phyloP scores from a whole-genome alignment of 2,329 filamentous ascomycete genomes.

The Monilinia laxa region DNA sequence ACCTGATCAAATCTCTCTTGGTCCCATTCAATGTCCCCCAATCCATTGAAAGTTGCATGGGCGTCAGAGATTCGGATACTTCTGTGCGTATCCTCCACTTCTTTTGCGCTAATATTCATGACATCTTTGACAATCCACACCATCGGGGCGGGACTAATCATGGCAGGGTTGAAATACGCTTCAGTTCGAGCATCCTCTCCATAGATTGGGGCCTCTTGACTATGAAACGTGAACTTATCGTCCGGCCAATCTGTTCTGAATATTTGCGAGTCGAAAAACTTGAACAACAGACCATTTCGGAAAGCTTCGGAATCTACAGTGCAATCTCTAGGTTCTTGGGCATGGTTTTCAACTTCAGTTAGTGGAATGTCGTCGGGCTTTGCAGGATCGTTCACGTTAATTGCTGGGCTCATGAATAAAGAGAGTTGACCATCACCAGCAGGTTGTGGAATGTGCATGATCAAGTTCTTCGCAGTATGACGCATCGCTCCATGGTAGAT shows the following conservation, averaged over 20 bases:
- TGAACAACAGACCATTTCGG: conserved; percentile 49
- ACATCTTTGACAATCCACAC: conserved; percentile 81
- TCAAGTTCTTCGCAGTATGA: conserved; percentile 68
- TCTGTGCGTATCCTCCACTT: conserved; percentile 67
- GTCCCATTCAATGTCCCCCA: conserved; percentile 63
- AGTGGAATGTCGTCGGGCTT: conserved; percentile 29
- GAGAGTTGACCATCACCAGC: conserved; percentile 51
- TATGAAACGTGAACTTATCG: conserved; percentile 51
- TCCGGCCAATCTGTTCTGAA: conserved; percentile 67
- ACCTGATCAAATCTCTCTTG: conserved; percentile 39
- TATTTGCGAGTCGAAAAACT: conserved; percentile 73
- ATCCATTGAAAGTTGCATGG: conserved; percentile 67
- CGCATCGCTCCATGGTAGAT: conserved; percentile 74
- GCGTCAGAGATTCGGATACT: conserved; percentile 80
- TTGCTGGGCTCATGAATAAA: conserved; percentile 28
- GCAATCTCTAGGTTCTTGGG: background rate
- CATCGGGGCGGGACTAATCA: conserved; percentile 59
- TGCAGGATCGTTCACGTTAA: conserved; percentile 29
- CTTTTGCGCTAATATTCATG: conserved; percentile 72
- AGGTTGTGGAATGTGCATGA: conserved; percentile 74
- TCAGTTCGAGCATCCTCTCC: conserved; percentile 58
- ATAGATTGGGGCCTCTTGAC: conserved; percentile 55
- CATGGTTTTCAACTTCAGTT: conserved; percentile 33
- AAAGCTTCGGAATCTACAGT: background rate
- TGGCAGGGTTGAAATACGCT: conserved; percentile 72